phyloP scores from a whole-genome alignment of 495 filamentous ascomycete genomes.

The Neurospora sp. region DNA sequence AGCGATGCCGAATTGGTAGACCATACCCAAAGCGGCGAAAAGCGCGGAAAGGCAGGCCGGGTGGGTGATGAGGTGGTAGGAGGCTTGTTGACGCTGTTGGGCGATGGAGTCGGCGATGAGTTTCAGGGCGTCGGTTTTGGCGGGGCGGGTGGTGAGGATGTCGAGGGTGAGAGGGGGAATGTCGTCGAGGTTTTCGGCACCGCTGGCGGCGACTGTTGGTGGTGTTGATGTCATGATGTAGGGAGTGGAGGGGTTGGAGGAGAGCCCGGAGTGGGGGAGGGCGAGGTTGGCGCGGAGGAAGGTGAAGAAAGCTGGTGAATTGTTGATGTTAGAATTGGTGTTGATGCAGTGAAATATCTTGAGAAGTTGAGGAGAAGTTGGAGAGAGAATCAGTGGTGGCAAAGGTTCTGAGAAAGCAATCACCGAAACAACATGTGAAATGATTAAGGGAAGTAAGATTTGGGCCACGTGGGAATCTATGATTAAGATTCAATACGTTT shows the following conservation, averaged over 20 bases:
- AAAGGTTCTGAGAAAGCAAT: neutral
- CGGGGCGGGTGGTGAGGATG: slow-evolving; percentile 20
- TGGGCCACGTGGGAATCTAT: neutral
- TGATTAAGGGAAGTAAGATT: neutral
- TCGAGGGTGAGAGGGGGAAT: slow-evolving; percentile 32
- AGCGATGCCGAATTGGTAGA: slow-evolving; percentile 27
- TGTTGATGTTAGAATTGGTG: slow-evolving; percentile 8
- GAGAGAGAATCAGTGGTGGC: neutral
- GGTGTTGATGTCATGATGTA: neutral
- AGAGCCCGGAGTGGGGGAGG: slow-evolving; percentile 34
- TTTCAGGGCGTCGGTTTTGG: slow-evolving; percentile 33
- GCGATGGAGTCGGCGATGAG: slow-evolving; percentile 37
- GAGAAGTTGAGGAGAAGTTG: neutral
- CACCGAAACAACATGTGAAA: neutral
- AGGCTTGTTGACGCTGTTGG: slow-evolving; percentile 35
- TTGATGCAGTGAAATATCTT: neutral
- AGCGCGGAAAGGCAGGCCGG: slow-evolving; percentile 27
- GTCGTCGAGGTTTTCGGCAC: slow-evolving; percentile 18
- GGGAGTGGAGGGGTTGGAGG: slow-evolving; percentile 31
- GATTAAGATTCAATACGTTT: neutral
- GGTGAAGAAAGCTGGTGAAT: slow-evolving; percentile 41
- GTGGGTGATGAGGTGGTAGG: slow-evolving; percentile 28
- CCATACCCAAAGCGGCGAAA: slow-evolving; percentile 13
- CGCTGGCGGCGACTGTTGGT: slow-evolving; percentile 7
- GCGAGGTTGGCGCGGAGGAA: slow-evolving; percentile 48